Evolutionary conservation across 192 early-diverging fungal genomes (phyloP).

Genomic region (Entomortierella beljakovae): DNA sequence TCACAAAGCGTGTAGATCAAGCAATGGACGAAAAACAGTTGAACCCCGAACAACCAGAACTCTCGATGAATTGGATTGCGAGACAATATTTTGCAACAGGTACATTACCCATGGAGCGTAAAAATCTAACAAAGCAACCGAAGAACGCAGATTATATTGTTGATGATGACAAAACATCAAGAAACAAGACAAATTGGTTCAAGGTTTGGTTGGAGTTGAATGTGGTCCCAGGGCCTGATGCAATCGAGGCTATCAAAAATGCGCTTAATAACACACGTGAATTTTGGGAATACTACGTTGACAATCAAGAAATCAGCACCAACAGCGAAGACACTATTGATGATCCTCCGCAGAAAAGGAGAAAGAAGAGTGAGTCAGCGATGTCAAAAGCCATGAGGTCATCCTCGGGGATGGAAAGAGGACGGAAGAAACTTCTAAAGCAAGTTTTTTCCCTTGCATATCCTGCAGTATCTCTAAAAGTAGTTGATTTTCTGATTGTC

Average conservation of each 20-base stretch:
- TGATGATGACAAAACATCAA: not conserved
- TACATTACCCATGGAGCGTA: not conserved
- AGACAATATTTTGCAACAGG: slow-evolving; percentile 19
- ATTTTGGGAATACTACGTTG: not conserved
- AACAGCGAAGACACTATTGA: not conserved
- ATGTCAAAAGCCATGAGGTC: no score
- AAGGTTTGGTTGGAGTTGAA: slow-evolving; percentile 36
- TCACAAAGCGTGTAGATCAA: slow-evolving; percentile 33
- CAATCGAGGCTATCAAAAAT: slow-evolving; percentile 10
- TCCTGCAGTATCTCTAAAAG: slow-evolving; percentile 13
- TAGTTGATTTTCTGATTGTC: slow-evolving; percentile 16
- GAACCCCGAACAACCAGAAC: not conserved
- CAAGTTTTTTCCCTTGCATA: slow-evolving; percentile 33
- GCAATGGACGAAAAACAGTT: not conserved
- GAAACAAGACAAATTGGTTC: slow-evolving; percentile 23
- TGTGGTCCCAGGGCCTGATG: slow-evolving; percentile 24
- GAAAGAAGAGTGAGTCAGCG: not conserved
- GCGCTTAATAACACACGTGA: slow-evolving; percentile 7
- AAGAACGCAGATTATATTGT: not conserved
- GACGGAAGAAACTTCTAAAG: slow-evolving; percentile 5
- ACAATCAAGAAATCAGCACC: not conserved
- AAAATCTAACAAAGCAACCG: not conserved
- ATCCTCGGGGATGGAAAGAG: not conserved
- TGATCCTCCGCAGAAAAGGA: not conserved
- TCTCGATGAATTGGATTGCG: not conserved